Percentiles rank a stretch among this genome's conserved stretches.
Conservation (phyloP, 2,329 filamentous ascomycete genomes). For the Juglanconis oblonga region DNA sequence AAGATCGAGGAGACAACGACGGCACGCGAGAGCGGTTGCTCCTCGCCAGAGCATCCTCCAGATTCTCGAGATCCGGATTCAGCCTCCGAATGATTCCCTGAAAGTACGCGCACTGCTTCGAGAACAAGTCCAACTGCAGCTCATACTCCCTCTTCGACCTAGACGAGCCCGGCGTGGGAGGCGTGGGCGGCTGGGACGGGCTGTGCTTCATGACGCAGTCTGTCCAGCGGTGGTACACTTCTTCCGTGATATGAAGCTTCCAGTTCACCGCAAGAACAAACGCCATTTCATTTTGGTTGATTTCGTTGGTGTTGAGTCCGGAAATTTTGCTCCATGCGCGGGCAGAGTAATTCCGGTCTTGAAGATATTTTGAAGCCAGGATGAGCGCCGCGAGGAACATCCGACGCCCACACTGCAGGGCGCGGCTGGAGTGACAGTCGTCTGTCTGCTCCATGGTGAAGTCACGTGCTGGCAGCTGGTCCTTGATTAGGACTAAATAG, state of each 20-base stretch:
- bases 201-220: slow-evolving; percentile 86
- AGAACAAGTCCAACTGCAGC: slow-evolving; percentile 22
- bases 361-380: slow-evolving; percentile 93
- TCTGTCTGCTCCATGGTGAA: slow-evolving; percentile 83
- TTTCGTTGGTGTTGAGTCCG: slow-evolving; percentile 86
- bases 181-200: slow-evolving; percentile 57
- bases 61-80: slow-evolving; percentile 56
- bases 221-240: slow-evolving; percentile 88
- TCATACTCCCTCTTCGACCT: slow-evolving; percentile 24
- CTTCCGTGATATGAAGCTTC: slow-evolving; percentile 90
- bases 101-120: slow-evolving; percentile 53
- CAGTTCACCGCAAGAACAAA: slow-evolving; percentile 89
- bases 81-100: slow-evolving; percentile 56
- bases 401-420: slow-evolving; percentile 89
- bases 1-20: slow-evolving; percentile 14
- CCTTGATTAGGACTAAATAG: slow-evolving; percentile 91
- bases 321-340: slow-evolving; percentile 99
- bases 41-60: slow-evolving; percentile 44
- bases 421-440: slow-evolving; percentile 69
- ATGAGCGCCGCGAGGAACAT: slow-evolving; percentile 97
- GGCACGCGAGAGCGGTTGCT: slow-evolving; percentile 11
- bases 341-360: slow-evolving; percentile 96
- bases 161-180: slow-evolving; percentile 40
- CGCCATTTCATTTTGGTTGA: slow-evolving; percentile 93
- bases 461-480: slow-evolving; percentile 77